Evolutionary conservation across 805 yeast species (phyloP).

Genomic region (Wickerhamomyces kurtzmanii): DNA sequence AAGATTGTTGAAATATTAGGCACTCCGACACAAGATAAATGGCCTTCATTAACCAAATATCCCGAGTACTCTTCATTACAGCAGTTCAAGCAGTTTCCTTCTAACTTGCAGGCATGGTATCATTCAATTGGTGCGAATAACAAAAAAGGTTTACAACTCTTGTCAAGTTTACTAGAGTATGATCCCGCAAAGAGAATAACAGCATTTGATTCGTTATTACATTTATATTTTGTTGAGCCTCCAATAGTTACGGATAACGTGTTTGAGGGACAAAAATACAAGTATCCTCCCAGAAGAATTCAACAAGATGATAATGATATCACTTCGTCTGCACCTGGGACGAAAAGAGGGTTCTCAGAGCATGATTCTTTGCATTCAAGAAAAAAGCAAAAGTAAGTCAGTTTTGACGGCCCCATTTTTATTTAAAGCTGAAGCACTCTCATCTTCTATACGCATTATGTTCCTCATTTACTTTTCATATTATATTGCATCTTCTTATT

Average conservation of each 20-base stretch:
- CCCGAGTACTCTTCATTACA: constrained; percentile 74
- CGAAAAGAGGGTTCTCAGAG: constrained; percentile 17
- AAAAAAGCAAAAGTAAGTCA: constrained; percentile 15
- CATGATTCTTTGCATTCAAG: constrained; percentile 13
- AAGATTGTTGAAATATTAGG: constrained; percentile 92
- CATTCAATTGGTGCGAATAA: constrained; percentile 71
- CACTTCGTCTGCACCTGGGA: constrained; percentile 21
- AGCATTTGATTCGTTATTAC: constrained; percentile 67
- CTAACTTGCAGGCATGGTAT: constrained; percentile 75
- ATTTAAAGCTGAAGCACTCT: no score
- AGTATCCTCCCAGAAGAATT: constrained; percentile 81
- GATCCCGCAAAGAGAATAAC: constrained; percentile 78
- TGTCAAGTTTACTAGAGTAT: constrained; percentile 60
- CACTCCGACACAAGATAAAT: constrained; percentile 64
- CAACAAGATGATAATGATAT: constrained; percentile 84
- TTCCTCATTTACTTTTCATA: no score
- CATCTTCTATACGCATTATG: no score
- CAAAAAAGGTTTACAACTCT: constrained; percentile 54
- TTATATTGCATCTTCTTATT: no score
- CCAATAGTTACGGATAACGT: constrained; percentile 68
- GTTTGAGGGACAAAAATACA: constrained; percentile 62
- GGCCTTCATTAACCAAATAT: constrained; percentile 73
- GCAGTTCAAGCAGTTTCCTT: constrained; percentile 48
- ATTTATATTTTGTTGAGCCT: constrained; percentile 66
- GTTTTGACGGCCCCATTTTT: no score